phyloP scores from a whole-genome alignment of 768 basidiomycete genomes.

The Boletellus ananas region DNA sequence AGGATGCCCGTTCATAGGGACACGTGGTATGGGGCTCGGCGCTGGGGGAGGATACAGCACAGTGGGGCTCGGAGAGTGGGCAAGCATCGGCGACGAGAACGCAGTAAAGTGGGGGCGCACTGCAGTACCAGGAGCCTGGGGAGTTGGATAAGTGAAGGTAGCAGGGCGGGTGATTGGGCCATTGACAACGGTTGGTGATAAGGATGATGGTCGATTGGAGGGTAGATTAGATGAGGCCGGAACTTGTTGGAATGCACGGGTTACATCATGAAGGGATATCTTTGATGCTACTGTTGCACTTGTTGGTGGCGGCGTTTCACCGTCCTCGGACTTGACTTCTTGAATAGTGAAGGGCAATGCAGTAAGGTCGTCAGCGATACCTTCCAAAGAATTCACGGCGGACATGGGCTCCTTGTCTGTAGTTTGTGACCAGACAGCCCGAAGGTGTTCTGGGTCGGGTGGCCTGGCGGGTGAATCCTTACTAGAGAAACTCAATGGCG shows the following conservation, averaged over 20 bases:
- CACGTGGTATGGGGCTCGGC: slow-evolving; percentile 62
- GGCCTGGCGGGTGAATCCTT: slow-evolving; percentile 68
- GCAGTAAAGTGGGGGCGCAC: slow-evolving; percentile 55
- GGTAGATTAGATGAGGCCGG: slow-evolving; percentile 54
- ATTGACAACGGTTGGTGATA: slow-evolving; percentile 48
- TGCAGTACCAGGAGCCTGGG: slow-evolving; percentile 41
- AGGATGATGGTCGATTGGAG: slow-evolving; percentile 43
- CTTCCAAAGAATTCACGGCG: slow-evolving; percentile 76
- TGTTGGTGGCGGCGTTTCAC: slow-evolving; percentile 70
- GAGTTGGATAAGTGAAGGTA: slow-evolving; percentile 31
- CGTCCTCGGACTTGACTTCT: slow-evolving; percentile 85
- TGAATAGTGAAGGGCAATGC: slow-evolving; percentile 76
- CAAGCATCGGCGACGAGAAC: slow-evolving; percentile 69
- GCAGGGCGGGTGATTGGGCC: slow-evolving; percentile 27
- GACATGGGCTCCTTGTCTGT: slow-evolving; percentile 65
- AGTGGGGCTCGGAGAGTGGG: slow-evolving; percentile 65
- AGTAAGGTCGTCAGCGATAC: slow-evolving; percentile 79
- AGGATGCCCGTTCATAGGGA: slow-evolving; percentile 59
- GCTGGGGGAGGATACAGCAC: slow-evolving; percentile 62
- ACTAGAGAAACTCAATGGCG: slow-evolving; percentile 46
- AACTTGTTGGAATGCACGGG: slow-evolving; percentile 83
- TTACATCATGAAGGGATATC: slow-evolving; percentile 80
- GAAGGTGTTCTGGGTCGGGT: slow-evolving; percentile 81
- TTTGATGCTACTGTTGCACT: slow-evolving; percentile 56
- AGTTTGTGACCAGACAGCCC: slow-evolving; percentile 79